phyloP scores from a whole-genome alignment of 1,284 basidiomycete species.

The Entoloma clypeatum region DNA sequence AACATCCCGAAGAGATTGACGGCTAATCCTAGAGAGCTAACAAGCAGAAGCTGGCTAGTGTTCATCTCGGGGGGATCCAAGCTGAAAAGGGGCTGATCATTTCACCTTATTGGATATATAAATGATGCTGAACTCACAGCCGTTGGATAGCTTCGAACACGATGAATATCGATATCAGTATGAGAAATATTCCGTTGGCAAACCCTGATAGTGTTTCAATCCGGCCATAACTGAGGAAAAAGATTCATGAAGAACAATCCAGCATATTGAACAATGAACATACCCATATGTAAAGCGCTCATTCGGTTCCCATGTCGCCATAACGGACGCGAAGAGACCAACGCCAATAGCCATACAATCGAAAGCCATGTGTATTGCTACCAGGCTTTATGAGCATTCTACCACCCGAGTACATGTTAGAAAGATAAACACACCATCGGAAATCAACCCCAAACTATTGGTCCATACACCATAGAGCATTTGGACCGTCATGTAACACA shows the following conservation, averaged over 20 bases:
- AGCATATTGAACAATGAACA: slow-evolving; percentile 20
- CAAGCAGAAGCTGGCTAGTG: slow-evolving; percentile 87
- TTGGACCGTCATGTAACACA: slow-evolving; percentile 95
- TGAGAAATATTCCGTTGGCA: slow-evolving; percentile 95
- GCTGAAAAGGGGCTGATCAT: slow-evolving; percentile 37
- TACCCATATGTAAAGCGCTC: slow-evolving; percentile 94
- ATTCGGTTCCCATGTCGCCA: slow-evolving; percentile 97
- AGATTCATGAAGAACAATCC: background rate
- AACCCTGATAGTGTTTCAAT: slow-evolving; percentile 99
- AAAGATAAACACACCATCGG: slow-evolving; percentile 71
- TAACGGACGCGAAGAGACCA: slow-evolving; percentile 93
- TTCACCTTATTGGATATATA: slow-evolving; percentile 3
- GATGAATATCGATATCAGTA: slow-evolving; percentile 97
- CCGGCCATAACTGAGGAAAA: slow-evolving; percentile 72
- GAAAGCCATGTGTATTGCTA: slow-evolving; percentile 99
- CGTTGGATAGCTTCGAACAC: slow-evolving; percentile 97
- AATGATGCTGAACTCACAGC: slow-evolving; percentile 53
- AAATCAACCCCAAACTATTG: slow-evolving; percentile 94
- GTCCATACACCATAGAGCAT: slow-evolving; percentile 98
- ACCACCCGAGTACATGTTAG: background rate
- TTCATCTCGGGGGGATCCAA: slow-evolving; percentile 98
- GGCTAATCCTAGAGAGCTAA: slow-evolving; percentile 84
- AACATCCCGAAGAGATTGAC: slow-evolving; percentile 99
- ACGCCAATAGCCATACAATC: slow-evolving; percentile 98
- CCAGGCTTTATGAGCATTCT: slow-evolving; percentile 5